Evolutionary conservation across 345 rosid species (phyloP).

Genomic region (Erucastrum elatum): DNA sequence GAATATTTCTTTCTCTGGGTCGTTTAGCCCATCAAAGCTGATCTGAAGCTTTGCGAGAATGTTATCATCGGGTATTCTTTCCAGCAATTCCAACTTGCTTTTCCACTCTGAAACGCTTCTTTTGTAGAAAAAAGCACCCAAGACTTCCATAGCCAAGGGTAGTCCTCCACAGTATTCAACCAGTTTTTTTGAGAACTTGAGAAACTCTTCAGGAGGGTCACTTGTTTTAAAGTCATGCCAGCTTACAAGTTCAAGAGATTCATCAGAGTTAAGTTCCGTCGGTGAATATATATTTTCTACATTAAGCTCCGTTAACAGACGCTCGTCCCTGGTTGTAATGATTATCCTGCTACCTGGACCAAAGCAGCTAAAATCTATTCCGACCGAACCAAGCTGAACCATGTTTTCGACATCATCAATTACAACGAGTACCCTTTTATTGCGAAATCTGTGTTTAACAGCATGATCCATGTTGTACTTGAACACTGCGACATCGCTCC

Average conservation of each 20-base stretch:
- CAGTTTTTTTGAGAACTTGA: background rate
- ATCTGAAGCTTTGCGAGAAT: background rate
- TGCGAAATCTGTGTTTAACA: background rate
- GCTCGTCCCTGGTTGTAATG: slow-evolving; percentile 8
- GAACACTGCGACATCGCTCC: background rate
- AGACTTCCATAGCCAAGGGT: slow-evolving; percentile 40
- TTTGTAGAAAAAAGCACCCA: slow-evolving; percentile 15
- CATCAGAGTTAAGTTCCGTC: background rate
- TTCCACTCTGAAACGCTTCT: background rate
- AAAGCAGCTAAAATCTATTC: background rate
- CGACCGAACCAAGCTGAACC: background rate
- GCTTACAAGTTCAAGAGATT: slow-evolving; percentile 29
- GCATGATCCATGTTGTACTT: slow-evolving; percentile 9
- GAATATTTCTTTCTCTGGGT: slow-evolving; percentile 1
- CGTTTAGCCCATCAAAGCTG: background rate
- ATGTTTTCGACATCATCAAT: slow-evolving; percentile 29
- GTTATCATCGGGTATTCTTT: background rate
- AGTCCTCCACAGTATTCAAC: slow-evolving; percentile 23
- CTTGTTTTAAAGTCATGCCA: slow-evolving; percentile 26
- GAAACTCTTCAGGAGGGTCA: background rate
- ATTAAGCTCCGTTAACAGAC: background rate
- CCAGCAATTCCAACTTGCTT: background rate
- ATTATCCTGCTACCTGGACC: slow-evolving; percentile 8
- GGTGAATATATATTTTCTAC: background rate
- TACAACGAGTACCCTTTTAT: slow-evolving; percentile 7